Base-by-base conservation (phyloP, 768 basidiomycete species). In the Lentinula lateritia region DNA sequence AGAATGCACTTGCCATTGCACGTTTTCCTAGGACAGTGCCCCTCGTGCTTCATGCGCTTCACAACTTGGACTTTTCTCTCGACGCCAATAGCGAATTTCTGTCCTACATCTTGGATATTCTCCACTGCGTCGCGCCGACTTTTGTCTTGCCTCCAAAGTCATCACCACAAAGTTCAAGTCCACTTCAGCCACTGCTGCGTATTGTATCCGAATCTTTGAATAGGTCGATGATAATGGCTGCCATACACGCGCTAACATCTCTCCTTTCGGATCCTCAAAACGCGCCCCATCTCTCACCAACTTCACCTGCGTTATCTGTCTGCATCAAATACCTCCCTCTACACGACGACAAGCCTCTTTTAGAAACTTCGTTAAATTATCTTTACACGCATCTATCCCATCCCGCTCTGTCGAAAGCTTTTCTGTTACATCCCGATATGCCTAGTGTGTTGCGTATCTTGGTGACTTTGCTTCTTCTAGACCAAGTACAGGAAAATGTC, bases 361-460 rank as follows among this genome's bases (percentile, higher is more conserved):
- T 90, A 3, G 89, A 90, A 56, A 84, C 87, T 6, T 86, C 83
- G 57, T 69, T 93, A 50, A 90, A 88, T 71, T 92, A 86, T 68
- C 69, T 94, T 13, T 91, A 91, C 68, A 76, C 82, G 6, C 89
- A 93, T 70, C 76, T 93, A 20, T 88, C 90, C 5, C 80, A 89
- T 68, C 82, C 86, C 7, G 74, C 86, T 6, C 87, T 90, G 83
- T 86, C 88, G 18, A 89, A 89, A 66, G 84, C 87, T 6, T 93
- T 94, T 68, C 74, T 94, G 48, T 78, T 88, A 16, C 86, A 87
- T 68, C 77, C 83, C 1, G 80, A 85, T 54, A 87, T 93, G 84
- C 82, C 87, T 3, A 82, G 81, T 43, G 85, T 88, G 8, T 74
- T 93, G 52, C 85, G 82, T 63, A 70, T 94, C 1, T 80, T 92